A percentile compares a stretch with the other conserved stretches of the same genome.
Evolutionary conservation across 2,329 filamentous ascomycete species (phyloP).

Genomic region (Penicillium sp.): DNA sequence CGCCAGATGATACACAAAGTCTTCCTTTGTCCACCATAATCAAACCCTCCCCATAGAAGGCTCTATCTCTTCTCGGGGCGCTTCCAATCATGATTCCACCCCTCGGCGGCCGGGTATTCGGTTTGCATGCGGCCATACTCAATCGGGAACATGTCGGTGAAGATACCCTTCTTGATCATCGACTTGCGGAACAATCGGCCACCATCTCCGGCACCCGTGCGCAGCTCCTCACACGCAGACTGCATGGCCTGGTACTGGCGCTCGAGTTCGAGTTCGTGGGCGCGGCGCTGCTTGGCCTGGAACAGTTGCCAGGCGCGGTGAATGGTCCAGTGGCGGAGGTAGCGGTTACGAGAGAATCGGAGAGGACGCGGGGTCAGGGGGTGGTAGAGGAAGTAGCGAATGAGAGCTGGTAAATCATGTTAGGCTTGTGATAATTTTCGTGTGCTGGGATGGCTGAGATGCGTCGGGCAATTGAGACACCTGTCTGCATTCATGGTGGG

Average conservation of each 20-base stretch:
- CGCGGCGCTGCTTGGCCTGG: conserved; percentile 62
- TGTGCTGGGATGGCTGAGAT: conserved; percentile 17
- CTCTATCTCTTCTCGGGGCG: conserved; percentile 41
- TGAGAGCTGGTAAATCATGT: conserved; percentile 47
- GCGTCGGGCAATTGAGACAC: background rate
- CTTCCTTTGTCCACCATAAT: conserved; percentile 1
- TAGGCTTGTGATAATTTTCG: conserved; percentile 14
- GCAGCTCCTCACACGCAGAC: conserved; percentile 77
- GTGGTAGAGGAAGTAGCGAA: conserved; percentile 67
- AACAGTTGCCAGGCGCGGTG: conserved; percentile 90
- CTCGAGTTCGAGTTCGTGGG: conserved; percentile 66
- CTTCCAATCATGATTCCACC: conserved; percentile 96
- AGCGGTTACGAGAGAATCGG: conserved; percentile 79
- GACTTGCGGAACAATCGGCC: conserved; percentile 73
- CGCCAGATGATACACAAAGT: conserved; percentile 23
- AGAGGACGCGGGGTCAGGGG: conserved; percentile 69
- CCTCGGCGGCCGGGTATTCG: conserved; percentile 69
- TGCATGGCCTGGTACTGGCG: conserved; percentile 78
- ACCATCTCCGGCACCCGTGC: conserved; percentile 49
- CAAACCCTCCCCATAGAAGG: background rate
- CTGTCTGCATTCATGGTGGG: background rate
- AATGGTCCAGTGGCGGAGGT: conserved; percentile 96
- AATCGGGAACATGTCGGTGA: conserved; percentile 71
- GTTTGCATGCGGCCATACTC: conserved; percentile 75
- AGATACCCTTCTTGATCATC: conserved; percentile 86